Percentiles rank a stretch among this genome's conserved stretches.
phyloP scores from a whole-genome alignment of 106 monocot species.

The Posidonia australis region DNA sequence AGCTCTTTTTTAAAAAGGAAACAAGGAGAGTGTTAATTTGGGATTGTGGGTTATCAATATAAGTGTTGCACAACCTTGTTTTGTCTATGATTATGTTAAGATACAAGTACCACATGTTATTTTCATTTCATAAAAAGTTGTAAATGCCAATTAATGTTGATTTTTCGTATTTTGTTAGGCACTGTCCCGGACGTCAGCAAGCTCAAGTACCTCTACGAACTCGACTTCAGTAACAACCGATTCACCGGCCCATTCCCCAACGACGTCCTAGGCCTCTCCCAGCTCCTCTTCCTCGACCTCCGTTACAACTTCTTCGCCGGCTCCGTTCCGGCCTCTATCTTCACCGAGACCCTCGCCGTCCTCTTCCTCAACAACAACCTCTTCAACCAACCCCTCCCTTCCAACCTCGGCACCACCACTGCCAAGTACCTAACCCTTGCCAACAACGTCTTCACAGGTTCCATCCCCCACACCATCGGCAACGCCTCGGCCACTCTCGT shows the following conservation, averaged over 20 bases:
- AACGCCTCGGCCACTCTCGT: slow-evolving; percentile 1
- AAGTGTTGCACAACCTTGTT: too few species aligned
- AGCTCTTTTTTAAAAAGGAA: too few species aligned
- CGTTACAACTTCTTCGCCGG: slow-evolving; percentile 33
- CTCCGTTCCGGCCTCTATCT: slow-evolving; percentile 21
- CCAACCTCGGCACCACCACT: slow-evolving; percentile 6
- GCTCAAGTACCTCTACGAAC: slow-evolving; percentile 19
- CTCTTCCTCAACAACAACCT: slow-evolving; percentile 31
- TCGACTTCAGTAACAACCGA: slow-evolving; percentile 23
- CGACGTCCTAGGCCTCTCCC: background rate
- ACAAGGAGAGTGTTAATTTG: too few species aligned
- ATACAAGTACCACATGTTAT: too few species aligned
- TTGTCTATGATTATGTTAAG: too few species aligned
- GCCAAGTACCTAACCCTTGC: slow-evolving; percentile 22
- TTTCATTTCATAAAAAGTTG: too few species aligned
- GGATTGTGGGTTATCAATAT: too few species aligned
- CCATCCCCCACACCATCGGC: slow-evolving; percentile 10
- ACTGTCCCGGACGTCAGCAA: slow-evolving; percentile 14
- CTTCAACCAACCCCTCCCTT: slow-evolving; percentile 5
- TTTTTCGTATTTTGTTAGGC: too few species aligned
- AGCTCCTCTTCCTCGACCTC: slow-evolving; percentile 17
- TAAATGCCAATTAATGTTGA: too few species aligned
- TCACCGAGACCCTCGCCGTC: slow-evolving; percentile 7
- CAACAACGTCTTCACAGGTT: slow-evolving; percentile 18
- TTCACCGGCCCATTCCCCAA: slow-evolving; percentile 8